Conservation (phyloP, 306 rosid genomes). For the Prunus salicina region DNA sequence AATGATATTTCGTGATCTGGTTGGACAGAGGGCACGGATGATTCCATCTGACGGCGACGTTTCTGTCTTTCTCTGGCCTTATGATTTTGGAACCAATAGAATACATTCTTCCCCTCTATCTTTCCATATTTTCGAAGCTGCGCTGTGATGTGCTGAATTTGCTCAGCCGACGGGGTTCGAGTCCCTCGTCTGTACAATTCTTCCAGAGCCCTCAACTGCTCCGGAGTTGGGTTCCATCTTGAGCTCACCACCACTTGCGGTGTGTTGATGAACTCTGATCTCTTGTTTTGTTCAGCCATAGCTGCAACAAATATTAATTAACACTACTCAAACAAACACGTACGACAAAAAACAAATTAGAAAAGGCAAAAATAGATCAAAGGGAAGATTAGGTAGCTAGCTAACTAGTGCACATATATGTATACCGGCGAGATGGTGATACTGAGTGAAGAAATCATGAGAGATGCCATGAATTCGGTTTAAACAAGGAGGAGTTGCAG, state of each 20-base stretch:
- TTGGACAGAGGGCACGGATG: slow-evolving; percentile 26
- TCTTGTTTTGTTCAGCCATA: slow-evolving; percentile 52
- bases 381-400: neutral
- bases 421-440: slow-evolving; percentile 61
- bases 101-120: slow-evolving; percentile 93
- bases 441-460: slow-evolving; percentile 51
- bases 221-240: slow-evolving; percentile 95
- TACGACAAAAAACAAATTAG: neutral
- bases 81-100: slow-evolving; percentile 97
- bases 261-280: slow-evolving; percentile 38
- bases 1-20: slow-evolving; percentile 27
- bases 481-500: slow-evolving; percentile 45
- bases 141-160: slow-evolving; percentile 83
- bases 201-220: slow-evolving; percentile 79
- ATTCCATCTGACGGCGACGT: slow-evolving; percentile 94
- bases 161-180: slow-evolving; percentile 90
- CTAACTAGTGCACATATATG: no score
- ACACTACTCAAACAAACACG: slow-evolving; percentile 1
- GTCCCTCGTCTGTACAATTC: slow-evolving; percentile 80
- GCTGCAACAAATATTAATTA: neutral
- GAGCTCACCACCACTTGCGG: slow-evolving; percentile 72
- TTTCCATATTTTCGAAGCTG: slow-evolving; percentile 83
- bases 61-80: slow-evolving; percentile 96
- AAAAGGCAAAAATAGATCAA: neutral
- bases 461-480: slow-evolving; percentile 33